These are phyloP conservation scores for Neurospora sp. DNA, from an alignment of 2,329 filamentous ascomycete species.

Conservation along the genomic window DNA sequence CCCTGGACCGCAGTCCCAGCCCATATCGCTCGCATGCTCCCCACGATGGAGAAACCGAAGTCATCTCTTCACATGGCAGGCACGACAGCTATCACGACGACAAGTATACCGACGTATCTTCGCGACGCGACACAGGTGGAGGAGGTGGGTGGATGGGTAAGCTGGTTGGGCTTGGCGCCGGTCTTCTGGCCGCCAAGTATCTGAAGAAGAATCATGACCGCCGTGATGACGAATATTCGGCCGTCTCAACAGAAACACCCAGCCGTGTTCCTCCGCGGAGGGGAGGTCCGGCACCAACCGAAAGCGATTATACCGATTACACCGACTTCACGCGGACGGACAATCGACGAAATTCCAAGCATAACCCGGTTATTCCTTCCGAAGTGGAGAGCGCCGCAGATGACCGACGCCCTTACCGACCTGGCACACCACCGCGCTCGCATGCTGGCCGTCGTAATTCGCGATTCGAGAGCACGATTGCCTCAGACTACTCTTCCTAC, in stretches of 20 bases:
- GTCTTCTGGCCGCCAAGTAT: slow-evolving; percentile 46
- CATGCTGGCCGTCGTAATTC: slow-evolving; percentile 30
- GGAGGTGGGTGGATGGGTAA: slow-evolving; percentile 51
- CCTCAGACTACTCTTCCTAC: slow-evolving; percentile 51
- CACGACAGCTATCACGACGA: slow-evolving; percentile 52
- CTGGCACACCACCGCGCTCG: slow-evolving; percentile 38
- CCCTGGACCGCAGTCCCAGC: slow-evolving; percentile 32
- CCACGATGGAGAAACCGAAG: slow-evolving; percentile 34
- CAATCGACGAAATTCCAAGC: slow-evolving; percentile 16
- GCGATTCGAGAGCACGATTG: slow-evolving; percentile 31
- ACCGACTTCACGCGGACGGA: slow-evolving; percentile 38
- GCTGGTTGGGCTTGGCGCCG: slow-evolving; percentile 50
- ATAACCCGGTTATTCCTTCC: slow-evolving; percentile 31
- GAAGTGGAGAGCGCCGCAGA: slow-evolving; percentile 37
- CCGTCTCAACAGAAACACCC: slow-evolving; percentile 52
- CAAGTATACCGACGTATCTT: slow-evolving; percentile 46
- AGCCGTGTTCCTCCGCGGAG: slow-evolving; percentile 27
- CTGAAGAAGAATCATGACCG: slow-evolving; percentile 34
- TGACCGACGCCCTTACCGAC: slow-evolving; percentile 27
- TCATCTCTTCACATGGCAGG: slow-evolving; percentile 31
- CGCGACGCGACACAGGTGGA: slow-evolving; percentile 26
- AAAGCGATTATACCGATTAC: slow-evolving; percentile 30
- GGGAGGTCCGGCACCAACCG: slow-evolving; percentile 24
- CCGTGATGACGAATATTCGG: slow-evolving; percentile 49
- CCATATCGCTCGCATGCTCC: slow-evolving; percentile 27